phyloP scores from a whole-genome alignment of 108 stramenopile species.

The Skeletonema tropicum region DNA sequence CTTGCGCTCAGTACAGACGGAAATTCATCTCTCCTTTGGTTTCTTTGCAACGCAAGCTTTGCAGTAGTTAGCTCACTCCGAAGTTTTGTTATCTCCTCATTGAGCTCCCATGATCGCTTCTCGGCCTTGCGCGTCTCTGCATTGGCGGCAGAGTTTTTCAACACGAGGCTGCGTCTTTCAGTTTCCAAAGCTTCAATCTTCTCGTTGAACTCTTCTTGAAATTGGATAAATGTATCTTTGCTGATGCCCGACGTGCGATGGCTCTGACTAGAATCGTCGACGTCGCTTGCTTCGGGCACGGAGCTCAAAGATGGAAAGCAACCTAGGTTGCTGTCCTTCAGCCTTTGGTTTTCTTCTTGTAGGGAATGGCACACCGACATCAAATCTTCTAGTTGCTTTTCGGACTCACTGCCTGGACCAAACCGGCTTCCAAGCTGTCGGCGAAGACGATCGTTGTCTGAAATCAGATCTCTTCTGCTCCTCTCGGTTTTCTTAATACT shows the following conservation, averaged over 20 bases:
- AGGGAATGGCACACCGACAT: constrained; percentile 72
- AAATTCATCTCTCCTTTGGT: constrained; percentile 32
- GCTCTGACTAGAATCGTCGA: constrained; percentile 2
- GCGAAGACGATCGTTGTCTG: constrained; percentile 86
- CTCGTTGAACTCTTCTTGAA: constrained; percentile 80
- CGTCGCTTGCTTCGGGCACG: constrained; percentile 6
- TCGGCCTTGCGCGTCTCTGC: constrained; percentile 80
- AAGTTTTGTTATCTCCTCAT: constrained; percentile 68
- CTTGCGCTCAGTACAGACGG: constrained; percentile 25
- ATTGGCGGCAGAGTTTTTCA: constrained; percentile 78
- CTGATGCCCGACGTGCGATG: constrained; percentile 19
- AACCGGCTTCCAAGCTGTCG: constrained; percentile 79
- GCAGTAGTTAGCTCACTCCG: constrained; percentile 68
- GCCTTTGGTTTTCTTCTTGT: constrained; percentile 70
- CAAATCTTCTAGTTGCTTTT: constrained; percentile 70
- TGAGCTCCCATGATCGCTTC: constrained; percentile 69
- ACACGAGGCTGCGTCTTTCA: constrained; percentile 83
- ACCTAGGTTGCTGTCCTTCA: constrained; percentile 50
- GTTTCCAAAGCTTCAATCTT: constrained; percentile 66
- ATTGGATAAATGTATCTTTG: constrained; percentile 61
- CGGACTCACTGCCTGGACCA: constrained; percentile 60
- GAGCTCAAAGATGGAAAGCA: background rate
- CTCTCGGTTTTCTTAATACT: constrained; percentile 54
- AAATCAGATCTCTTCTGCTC: constrained; percentile 60
- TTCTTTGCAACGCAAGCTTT: constrained; percentile 68